Evolutionary conservation across 306 rosid genomes (phyloP).

Genomic region (Quercus cerris): DNA sequence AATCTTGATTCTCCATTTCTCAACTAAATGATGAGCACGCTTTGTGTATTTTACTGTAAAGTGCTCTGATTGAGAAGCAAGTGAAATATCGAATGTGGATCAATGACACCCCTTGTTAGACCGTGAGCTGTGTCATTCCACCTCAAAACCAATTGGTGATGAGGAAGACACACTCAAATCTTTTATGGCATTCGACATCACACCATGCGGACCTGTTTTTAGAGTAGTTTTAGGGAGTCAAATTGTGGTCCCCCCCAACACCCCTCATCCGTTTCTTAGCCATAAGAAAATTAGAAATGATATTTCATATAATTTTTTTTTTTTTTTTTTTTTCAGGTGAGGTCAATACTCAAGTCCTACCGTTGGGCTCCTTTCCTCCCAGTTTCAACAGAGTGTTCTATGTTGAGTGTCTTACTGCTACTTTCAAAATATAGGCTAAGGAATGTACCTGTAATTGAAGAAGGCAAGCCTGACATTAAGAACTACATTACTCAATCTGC

Average conservation of each 20-base stretch:
- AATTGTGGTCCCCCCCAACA: too few relatives aligned
- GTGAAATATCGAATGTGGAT: background rate
- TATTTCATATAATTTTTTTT: background rate
- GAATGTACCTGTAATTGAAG: conserved; percentile 83
- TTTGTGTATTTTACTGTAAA: background rate
- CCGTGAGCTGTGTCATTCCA: too few relatives aligned
- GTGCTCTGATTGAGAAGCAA: background rate
- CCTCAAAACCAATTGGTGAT: too few relatives aligned
- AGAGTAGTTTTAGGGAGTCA: too few relatives aligned
- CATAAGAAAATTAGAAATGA: background rate
- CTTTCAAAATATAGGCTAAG: conserved; percentile 90
- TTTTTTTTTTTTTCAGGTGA: conserved; percentile 62
- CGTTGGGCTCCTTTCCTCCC: conserved; percentile 90
- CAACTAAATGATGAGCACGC: background rate
- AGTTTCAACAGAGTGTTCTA: conserved; percentile 54
- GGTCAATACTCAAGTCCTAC: conserved; percentile 58
- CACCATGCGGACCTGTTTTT: too few relatives aligned
- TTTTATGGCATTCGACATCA: too few relatives aligned
- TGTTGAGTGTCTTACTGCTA: conserved; percentile 78
- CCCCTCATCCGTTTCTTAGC: background rate
- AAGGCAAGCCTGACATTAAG: conserved; percentile 59
- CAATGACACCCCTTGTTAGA: background rate
- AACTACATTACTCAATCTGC: conserved; percentile 96
- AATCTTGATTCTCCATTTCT: background rate
- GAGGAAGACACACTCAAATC: too few relatives aligned